Percentiles rank a stretch among this genome's conserved stretches.
Conservation (phyloP, 176 grass and related monocot genomes). For the Neostapfia colusana region DNA sequence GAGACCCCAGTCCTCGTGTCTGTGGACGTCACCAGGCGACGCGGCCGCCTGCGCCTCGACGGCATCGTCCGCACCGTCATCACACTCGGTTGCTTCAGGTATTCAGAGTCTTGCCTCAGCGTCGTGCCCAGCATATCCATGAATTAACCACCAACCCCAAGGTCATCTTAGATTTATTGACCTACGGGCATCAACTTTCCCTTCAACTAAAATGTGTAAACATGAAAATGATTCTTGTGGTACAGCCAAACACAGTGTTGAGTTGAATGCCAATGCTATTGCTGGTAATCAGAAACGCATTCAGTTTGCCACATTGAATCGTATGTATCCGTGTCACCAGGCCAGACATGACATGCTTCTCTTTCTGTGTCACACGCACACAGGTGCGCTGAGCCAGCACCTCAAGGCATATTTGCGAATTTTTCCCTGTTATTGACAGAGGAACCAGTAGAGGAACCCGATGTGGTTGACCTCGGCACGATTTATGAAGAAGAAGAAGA, state of each 20-base stretch:
- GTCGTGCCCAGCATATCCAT: too few species aligned
- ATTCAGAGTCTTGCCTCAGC: too few species aligned
- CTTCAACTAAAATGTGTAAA: too few species aligned
- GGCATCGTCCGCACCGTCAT: slow-evolving; percentile 77
- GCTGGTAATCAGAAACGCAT: too few species aligned
- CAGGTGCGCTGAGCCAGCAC: slow-evolving; percentile 67
- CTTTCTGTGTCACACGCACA: not conserved
- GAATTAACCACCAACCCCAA: too few species aligned
- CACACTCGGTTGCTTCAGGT: slow-evolving; percentile 79
- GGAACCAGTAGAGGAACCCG: slow-evolving; percentile 65
- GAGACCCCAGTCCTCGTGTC: slow-evolving; percentile 68
- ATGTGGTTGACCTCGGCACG: slow-evolving; percentile 44
- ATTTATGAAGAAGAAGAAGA: slow-evolving; percentile 40
- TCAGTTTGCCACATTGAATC: too few species aligned
- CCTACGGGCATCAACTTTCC: too few species aligned
- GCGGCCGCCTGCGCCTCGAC: slow-evolving; percentile 62
- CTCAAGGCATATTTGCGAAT: slow-evolving; percentile 67
- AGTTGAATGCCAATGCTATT: too few species aligned
- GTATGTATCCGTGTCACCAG: too few species aligned
- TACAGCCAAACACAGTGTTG: too few species aligned
- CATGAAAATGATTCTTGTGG: too few species aligned
- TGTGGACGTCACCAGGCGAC: slow-evolving; percentile 64
- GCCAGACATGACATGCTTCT: not conserved
- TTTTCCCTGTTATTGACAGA: slow-evolving; percentile 70
- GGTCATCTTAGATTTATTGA: too few species aligned